Base-by-base conservation (phyloP, 768 basidiomycete genomes). In the Austroboletus festivus region DNA sequence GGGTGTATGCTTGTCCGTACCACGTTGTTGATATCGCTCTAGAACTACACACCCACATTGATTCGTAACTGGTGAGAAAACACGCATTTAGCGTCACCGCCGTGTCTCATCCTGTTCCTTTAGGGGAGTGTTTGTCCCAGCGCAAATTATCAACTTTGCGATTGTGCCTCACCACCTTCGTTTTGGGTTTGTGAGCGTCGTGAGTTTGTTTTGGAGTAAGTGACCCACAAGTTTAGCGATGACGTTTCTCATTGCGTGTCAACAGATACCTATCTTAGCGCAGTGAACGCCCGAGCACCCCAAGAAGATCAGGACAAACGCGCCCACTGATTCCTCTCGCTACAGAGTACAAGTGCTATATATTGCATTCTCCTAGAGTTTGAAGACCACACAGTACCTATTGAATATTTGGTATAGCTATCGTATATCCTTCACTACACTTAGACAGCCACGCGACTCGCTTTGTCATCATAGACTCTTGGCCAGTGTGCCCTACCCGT, bases 201-300 rank as follows among this genome's bases (percentile, higher is more conserved):
- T 91, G 44, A 85, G 84, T 58, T 74, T 90, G 51, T 86, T 86
- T 71, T 89, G 86, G 88, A 90, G 88, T 90, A 62, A 39, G 85
- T 77, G 12, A 10, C 19, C 21, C 4, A 16, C 6, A 38, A 33
- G 49, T 44, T 52, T 43, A 43, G 38, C 5, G 10, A 39, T 16
- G 8, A 5, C n/a, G 16, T 20, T 13, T 48, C 48, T 49, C 30
- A 55, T 38, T 23, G 26, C 13, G 5, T 42, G n/a, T 18, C 2
- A n/a, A 42, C 44, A 83, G 81, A 83, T 59, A 80, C 82, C 3
- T 83, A 83, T 56, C 68, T 83, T n/a, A 83, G 82, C 46, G 74
- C 74, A 8, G 73, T 74, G 33, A 83, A 83, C 44, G 74, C 79
- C 15, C 55, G 37, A 20, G 47, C 49, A 16, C 49, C 33, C 5